Evolutionary conservation across 2,329 filamentous ascomycete species (phyloP), one percentile per base, ranked within the genome.

Genomic region (Cladosporium sp.): DNA sequence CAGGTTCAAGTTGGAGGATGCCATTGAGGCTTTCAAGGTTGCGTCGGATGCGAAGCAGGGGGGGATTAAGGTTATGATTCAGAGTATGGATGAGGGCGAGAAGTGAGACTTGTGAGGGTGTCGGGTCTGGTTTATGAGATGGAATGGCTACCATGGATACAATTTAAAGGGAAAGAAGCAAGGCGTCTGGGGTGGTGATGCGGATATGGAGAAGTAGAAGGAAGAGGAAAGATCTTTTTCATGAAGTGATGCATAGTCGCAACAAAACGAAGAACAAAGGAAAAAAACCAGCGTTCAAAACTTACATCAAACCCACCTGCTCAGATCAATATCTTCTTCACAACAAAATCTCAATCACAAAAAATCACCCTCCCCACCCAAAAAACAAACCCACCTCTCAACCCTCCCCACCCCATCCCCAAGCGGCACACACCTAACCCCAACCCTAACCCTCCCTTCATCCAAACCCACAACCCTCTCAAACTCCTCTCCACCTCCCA

Each of bases 1-100:
- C 75, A 80, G 89, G 15, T 96, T 86, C 73, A 75, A 79, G 57
- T 73, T 97, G 32, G 91, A 96, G 73, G 86, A 97, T 67, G 90
- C 91, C 0, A 70, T 93, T 22, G 82, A 92, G 72, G 92, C 92
- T 7, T 97, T 97, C 70, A 83, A 90, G 73, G 93, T 88, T 36
- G 89, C 91, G 17, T 83, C 87, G 7, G 84, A 96, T 70, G 85
- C 89, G 34, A 90, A 86, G 77, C 95, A 88, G 45, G 91, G 92
- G 6, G 89, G 91, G n/a, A 96, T 97, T 72, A 97, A 97, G 79
- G 91, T 96, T 54, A 87, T 90, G 79, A 96, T 96, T 64, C 89
- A 91, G 76, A 89, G 81, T 63, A 66, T 73, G 60, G 68, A 70
- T 7, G 65, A 67, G 37, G 65, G 66, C 7, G 66, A 69, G 59